Evolutionary conservation across 2,329 filamentous ascomycete genomes (phyloP).

Genomic region (Diaporthe aspalathi): DNA sequence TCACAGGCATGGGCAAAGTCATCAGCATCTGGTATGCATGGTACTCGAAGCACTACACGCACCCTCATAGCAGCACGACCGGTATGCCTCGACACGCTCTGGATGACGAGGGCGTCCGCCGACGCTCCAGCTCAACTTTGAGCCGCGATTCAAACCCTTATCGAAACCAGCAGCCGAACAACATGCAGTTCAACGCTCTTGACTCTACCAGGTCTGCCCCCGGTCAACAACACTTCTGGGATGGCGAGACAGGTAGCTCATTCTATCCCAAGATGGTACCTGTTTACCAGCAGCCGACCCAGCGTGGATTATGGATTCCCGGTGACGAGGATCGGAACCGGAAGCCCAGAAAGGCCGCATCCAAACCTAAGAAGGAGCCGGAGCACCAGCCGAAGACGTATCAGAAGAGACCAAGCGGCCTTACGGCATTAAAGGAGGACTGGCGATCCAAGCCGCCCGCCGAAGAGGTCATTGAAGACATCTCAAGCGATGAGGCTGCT

Average conservation of each 20-base stretch:
- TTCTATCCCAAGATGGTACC: background rate
- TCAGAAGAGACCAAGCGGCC: background rate
- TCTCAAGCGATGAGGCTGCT: conserved; percentile 1
- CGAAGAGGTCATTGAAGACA: conserved; percentile 32
- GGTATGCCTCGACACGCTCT: conserved; percentile 13
- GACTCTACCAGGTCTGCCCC: background rate
- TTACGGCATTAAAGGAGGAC: conserved; percentile 16
- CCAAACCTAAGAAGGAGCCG: background rate
- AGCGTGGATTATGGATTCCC: conserved; percentile 26
- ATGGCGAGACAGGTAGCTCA: background rate
- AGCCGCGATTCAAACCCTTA: conserved; percentile 34
- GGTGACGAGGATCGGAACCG: conserved; percentile 5
- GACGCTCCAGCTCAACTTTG: background rate
- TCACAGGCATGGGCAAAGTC: background rate
- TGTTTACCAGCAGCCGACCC: background rate
- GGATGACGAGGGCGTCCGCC: background rate
- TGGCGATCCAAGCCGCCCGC: conserved; percentile 36
- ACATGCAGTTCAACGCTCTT: background rate
- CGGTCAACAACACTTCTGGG: background rate
- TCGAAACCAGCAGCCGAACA: conserved; percentile 14
- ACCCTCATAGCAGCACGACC: background rate
- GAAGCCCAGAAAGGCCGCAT: conserved; percentile 9
- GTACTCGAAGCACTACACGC: conserved; percentile 34
- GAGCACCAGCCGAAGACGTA: background rate
- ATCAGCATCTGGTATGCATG: conserved; percentile 32